phyloP scores from a whole-genome alignment of 805 yeast species.

The Yamadazyma phyllophila region DNA sequence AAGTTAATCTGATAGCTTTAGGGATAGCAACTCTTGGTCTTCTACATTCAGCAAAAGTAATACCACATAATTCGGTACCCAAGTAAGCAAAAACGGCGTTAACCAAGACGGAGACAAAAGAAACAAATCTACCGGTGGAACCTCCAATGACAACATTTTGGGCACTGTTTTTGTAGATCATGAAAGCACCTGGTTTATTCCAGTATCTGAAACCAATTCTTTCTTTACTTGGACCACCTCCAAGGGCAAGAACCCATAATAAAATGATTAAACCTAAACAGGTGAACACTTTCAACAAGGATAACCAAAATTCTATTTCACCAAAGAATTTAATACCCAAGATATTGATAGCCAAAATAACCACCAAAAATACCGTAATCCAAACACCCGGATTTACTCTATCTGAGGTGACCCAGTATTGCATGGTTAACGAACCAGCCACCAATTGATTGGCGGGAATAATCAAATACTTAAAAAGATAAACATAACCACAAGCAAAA shows the following conservation, averaged over 20 bases:
- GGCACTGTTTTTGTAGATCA: conserved; percentile 43
- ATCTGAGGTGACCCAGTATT: conserved; percentile 50
- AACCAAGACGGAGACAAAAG: conserved; percentile 61
- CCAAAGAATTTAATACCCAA: conserved; percentile 52
- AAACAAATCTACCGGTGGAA: conserved; percentile 53
- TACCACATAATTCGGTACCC: conserved; percentile 69
- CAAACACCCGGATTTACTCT: conserved; percentile 56
- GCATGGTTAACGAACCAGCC: conserved; percentile 55
- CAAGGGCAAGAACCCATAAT: conserved; percentile 63
- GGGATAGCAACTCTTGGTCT: conserved; percentile 67
- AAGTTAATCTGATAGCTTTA: conserved; percentile 65
- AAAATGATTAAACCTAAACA: conserved; percentile 65
- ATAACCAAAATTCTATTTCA: conserved; percentile 63
- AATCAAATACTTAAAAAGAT: conserved; percentile 53
- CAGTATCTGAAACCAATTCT: conserved; percentile 73
- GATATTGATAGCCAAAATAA: conserved; percentile 41
- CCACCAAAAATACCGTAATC: conserved; percentile 47
- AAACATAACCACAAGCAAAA: conserved; percentile 66
- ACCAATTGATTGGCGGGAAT: conserved; percentile 64
- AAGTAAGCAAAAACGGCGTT: conserved; percentile 68
- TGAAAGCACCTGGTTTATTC: conserved; percentile 65
- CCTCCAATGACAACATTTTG: conserved; percentile 39
- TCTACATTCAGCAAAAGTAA: conserved; percentile 71
- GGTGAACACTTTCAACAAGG: conserved; percentile 61
- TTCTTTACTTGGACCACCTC: conserved; percentile 77